Base-by-base conservation (phyloP, 2,329 filamentous ascomycete genomes). In the Apiospora pterosperma region DNA sequence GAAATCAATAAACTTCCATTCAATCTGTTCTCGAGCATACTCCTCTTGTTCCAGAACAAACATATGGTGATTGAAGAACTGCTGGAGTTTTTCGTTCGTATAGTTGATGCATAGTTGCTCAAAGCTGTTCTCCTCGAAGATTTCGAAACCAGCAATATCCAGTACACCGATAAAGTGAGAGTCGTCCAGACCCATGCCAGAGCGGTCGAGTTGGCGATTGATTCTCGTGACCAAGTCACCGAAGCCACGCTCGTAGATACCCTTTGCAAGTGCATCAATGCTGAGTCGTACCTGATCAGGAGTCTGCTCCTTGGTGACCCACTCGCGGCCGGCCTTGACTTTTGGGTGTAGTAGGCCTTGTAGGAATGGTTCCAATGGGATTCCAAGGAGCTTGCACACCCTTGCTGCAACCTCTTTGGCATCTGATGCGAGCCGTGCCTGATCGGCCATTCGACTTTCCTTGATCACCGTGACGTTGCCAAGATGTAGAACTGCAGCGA, bases 41-140 rank as follows among this genome's bases (percentile, higher is more conserved):
- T 99, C 96, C 77, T 99, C 96, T 74, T 99, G 96, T 76, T 99
- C 96, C 8, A 99, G 84, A 11, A 99, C 96, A 74, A 99, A 99
- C 96, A 99, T 99, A 81, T 99, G 96, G 76, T 99, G 96, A 73
- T 99, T 99, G 86, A 99, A 99, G 78, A 99, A 99, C 71, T 99
- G 96, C 74, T 99, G 96, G 7, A 99, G 87, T 77, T 97, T 99
- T 78, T 99, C 96, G 79, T 99, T 99, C 67, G 96, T 98, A 79
- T 99, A 99, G 79, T 99, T 99, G 85, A 99, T 99, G 82, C 96
- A 99, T 6, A 99, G 85, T 77, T 99, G 96, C 77, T 99, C 96
- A 73, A 99, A 99, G 81, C 95, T 97, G 81, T 99, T 99, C 73
- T 92, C 88, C 71, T 99, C 94, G 72, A 99, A 99, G 65, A 99